Evolutionary conservation across 1,284 basidiomycete genomes (phyloP), one percentile per base, ranked within the genome.

Genomic region (Puccinia coronata): DNA sequence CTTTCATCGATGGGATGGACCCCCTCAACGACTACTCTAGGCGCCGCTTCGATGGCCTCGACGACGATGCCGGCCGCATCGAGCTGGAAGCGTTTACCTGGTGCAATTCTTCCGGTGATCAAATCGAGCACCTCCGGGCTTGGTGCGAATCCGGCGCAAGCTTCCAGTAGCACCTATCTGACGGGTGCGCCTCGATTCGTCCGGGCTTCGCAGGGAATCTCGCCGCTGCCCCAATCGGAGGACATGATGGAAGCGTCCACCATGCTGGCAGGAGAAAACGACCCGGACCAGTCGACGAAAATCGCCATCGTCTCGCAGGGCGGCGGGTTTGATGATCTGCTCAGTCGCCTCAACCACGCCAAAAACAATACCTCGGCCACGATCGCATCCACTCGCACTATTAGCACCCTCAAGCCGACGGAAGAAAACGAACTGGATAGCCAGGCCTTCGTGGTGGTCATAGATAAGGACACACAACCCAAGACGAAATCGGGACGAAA

Each of bases 1-100:
- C 43, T 80, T 51, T 80, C 79, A 25, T 72, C 79, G 16, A 80
- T 80, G 79, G 79, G 79, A 23, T 80, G 79, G 79, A 55, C 53
- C 28, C 65, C 67, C 2, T 49, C 77, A 23, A 59, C n/a, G 11
- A 70, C 41, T 8, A 41, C 67, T 2, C 69, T 80, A 20, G 77
- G 67, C 1, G n/a, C 57, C 28, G 57, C 53, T 9, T 43, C 67
- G 16, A 28, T 14, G 11, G 55, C n/a, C n/a, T n/a, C n/a, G n/a
- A n/a, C 39, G 16, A 36, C 39, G 5, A 55, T 41, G 28, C 31
- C 67, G 20, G 51, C 4, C 11, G 23, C 47, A 25, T 47, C 77
- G 41, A 61, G 31, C n/a, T 80, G 77, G 77, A 80, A 80, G 47
- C 65, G 69, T 49, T 39, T 59, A 1, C 77, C 77, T 2, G 51